Conservation (phyloP, 2,329 filamentous ascomycete genomes). For the Nemania diffusa region DNA sequence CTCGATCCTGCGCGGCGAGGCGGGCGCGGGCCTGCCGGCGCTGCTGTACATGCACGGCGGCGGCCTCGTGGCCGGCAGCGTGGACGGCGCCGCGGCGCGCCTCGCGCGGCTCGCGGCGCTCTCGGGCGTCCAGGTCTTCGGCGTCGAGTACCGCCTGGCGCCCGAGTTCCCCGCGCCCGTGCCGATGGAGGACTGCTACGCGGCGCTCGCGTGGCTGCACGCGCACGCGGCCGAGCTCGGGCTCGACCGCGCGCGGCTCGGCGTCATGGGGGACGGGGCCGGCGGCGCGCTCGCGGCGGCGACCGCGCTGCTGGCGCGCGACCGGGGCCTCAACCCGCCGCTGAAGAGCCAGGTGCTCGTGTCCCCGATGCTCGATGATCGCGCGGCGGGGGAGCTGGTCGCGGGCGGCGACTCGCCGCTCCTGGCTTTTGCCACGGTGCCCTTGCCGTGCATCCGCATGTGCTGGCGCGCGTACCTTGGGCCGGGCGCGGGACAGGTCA, state of each 20-base stretch:
- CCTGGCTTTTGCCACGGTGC: conserved; percentile 27
- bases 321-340: conserved; percentile 43
- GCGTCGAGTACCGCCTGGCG: conserved; percentile 55
- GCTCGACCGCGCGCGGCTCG: conserved; percentile 57
- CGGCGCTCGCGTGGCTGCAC: conserved; percentile 45
- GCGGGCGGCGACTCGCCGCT: conserved; percentile 21
- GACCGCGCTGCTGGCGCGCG: conserved; percentile 57
- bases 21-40: conserved; percentile 38
- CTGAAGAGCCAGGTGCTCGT: conserved; percentile 48
- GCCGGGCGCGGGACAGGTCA: conserved; percentile 34
- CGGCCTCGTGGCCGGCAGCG: conserved; percentile 51
- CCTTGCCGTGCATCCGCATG: conserved; percentile 27
- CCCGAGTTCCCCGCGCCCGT: conserved; percentile 54
- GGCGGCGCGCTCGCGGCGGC: conserved; percentile 64
- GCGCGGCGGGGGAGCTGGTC: conserved; percentile 23
- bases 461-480: conserved; percentile 41
- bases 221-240: conserved; percentile 46
- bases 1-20: conserved; percentile 17
- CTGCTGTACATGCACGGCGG: conserved; percentile 55
- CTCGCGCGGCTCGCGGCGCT: conserved; percentile 44
- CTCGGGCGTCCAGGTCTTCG: conserved; percentile 51
- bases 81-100: conserved; percentile 43
- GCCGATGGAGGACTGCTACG: conserved; percentile 53
- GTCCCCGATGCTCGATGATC: conserved; percentile 51
- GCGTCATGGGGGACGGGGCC: conserved; percentile 64